These are phyloP conservation scores for Fonticula alba DNA, from an alignment of 78 protist species.

Conservation along the genomic window DNA sequence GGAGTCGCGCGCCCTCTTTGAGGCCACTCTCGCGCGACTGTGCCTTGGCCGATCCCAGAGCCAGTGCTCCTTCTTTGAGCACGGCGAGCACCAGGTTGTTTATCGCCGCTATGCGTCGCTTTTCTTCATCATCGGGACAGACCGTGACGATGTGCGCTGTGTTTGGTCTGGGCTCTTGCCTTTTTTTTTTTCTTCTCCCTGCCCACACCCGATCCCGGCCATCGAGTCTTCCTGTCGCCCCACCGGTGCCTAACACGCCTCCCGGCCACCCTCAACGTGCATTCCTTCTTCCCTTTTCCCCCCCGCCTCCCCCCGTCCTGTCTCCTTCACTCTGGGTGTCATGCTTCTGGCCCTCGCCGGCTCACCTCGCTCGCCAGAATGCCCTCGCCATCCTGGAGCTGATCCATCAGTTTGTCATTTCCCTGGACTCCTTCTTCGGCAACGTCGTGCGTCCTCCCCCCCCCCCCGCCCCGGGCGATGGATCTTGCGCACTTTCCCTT, in stretches of 20 bases:
- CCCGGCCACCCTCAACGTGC: neutral
- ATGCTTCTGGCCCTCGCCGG: neutral
- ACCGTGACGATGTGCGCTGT: conserved; percentile 22
- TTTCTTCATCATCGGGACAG: conserved; percentile 81
- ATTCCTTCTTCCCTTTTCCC: neutral
- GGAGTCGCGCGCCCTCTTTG: conserved; percentile 47
- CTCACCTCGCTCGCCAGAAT: conserved; percentile 19
- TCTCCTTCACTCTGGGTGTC: neutral
- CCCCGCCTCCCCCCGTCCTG: too few species aligned
- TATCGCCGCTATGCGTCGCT: conserved; percentile 83
- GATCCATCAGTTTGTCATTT: conserved; percentile 77
- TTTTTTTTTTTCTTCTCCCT: neutral
- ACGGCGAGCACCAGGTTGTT: conserved; percentile 44
- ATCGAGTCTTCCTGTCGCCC: neutral
- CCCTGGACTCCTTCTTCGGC: conserved; percentile 73
- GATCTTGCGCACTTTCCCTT: neutral
- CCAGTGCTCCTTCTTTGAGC: conserved; percentile 77
- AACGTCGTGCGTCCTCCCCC: conserved; percentile 19
- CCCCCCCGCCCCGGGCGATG: too few species aligned
- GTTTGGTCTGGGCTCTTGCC: too few species aligned
- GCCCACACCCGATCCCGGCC: too few species aligned
- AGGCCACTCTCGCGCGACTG: conserved; percentile 69
- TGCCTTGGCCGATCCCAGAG: conserved; percentile 60
- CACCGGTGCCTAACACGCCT: neutral
- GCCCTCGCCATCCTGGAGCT: conserved; percentile 80